phyloP scores from a whole-genome alignment of 2,329 filamentous ascomycete genomes.

The Teratosphaeria zuluensis region DNA sequence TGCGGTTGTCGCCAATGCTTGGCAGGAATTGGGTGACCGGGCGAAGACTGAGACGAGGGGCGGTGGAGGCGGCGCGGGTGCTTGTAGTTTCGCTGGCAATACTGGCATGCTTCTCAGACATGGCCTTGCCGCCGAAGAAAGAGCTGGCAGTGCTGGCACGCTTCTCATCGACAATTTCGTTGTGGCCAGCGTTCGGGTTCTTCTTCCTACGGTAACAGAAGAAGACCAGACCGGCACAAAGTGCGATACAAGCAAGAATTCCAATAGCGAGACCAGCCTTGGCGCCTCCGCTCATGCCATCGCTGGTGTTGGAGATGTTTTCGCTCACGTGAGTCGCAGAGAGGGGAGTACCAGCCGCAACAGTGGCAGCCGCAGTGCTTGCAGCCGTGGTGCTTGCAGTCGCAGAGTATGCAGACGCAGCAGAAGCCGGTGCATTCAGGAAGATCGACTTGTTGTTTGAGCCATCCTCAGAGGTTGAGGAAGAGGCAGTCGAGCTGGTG shows the following conservation, averaged over 20 bases:
- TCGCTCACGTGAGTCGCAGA: constrained; percentile 9
- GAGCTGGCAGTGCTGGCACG: constrained; percentile 18
- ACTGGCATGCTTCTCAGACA: constrained; percentile 15
- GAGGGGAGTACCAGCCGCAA: constrained; percentile 15
- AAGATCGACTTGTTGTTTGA: constrained; percentile 8
- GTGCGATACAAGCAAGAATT: constrained; percentile 58
- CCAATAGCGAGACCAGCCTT: constrained; percentile 84
- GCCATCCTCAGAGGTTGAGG: constrained; percentile 1
- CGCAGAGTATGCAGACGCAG: constrained; percentile 7
- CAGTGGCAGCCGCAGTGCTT: constrained; percentile 4
- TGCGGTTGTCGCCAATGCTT: constrained; percentile 42
- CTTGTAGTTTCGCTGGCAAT: constrained; percentile 26
- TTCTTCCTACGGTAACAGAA: constrained; percentile 66
- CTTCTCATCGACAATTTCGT: constrained; percentile 35
- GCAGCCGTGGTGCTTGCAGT: constrained; percentile 12
- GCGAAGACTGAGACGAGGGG: constrained; percentile 75
- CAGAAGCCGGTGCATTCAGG: constrained; percentile 3
- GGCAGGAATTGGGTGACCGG: constrained; percentile 78
- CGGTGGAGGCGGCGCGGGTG: constrained; percentile 42
- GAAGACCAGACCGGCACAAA: constrained; percentile 58
- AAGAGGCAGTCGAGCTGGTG: constrained; percentile 1
- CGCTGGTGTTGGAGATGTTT: constrained; percentile 4
- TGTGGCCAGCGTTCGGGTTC: constrained; percentile 39
- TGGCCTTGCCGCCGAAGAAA: constrained; percentile 9
- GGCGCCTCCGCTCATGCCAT: constrained; percentile 36